These are phyloP conservation scores for Kwoniella europaea DNA, from an alignment of 768 basidiomycete species.

Conservation along the genomic window DNA sequence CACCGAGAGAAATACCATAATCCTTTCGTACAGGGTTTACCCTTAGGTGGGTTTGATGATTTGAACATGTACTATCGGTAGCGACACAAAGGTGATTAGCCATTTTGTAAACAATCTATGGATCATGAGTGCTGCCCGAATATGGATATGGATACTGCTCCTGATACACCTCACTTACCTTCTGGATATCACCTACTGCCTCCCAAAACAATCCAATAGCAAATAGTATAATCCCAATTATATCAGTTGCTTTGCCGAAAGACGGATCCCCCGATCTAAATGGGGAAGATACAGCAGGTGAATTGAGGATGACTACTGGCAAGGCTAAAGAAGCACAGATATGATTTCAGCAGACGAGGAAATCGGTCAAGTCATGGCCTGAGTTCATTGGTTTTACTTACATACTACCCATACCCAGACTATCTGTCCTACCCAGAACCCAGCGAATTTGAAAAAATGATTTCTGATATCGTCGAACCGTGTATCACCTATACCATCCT, in stretches of 20 bases:
- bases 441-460: constrained; percentile 70
- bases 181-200: constrained; percentile 66
- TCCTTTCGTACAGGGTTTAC: constrained; percentile 61
- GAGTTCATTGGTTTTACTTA: constrained; percentile 13
- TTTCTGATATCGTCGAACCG: constrained; percentile 72
- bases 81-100: background rate
- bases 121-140: too few species aligned
- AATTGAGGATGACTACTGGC: constrained; percentile 70
- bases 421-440: constrained; percentile 69
- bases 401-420: constrained; percentile 64
- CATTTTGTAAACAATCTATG: background rate
- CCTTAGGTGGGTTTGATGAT: constrained; percentile 63
- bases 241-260: constrained; percentile 68
- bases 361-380: too few species aligned
- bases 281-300: constrained; percentile 67
- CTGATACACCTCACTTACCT: constrained; percentile 45
- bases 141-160: too few species aligned
- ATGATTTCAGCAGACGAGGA: too few species aligned
- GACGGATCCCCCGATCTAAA: constrained; percentile 61
- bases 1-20: constrained; percentile 53
- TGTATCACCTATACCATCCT: constrained; percentile 59
- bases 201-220: constrained; percentile 67
- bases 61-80: constrained; percentile 63
- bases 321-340: constrained; percentile 57
- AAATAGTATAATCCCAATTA: constrained; percentile 70